Conservation (phyloP, 805 yeast genomes). For the Scheffersomyces stipitis region DNA sequence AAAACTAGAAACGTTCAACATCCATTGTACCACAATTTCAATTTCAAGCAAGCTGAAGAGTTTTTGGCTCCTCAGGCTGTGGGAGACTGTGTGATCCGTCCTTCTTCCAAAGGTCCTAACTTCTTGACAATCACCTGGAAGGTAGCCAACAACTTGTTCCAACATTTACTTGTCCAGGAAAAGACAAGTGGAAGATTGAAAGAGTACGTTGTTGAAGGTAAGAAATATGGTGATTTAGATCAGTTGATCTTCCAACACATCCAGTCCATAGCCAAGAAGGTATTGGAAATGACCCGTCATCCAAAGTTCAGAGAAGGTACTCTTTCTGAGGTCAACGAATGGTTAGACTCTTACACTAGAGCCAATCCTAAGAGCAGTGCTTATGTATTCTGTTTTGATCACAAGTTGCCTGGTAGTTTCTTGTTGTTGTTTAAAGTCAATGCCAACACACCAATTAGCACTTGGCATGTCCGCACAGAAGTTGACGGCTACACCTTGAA, state of each 20-base stretch:
- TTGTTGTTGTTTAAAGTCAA: conserved; percentile 81
- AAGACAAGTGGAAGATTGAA: conserved; percentile 55
- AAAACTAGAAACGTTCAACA: conserved; percentile 83
- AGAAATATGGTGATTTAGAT: conserved; percentile 82
- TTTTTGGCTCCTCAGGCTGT: conserved; percentile 82
- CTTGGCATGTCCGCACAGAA: conserved; percentile 90
- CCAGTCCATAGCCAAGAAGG: conserved; percentile 76
- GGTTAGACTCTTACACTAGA: conserved; percentile 84
- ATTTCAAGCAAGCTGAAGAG: conserved; percentile 87
- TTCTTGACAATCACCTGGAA: conserved; percentile 96
- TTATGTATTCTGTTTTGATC: conserved; percentile 88
- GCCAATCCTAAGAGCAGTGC: conserved; percentile 90
- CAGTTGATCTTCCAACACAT: conserved; percentile 87
- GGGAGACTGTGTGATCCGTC: conserved; percentile 93
- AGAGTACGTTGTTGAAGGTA: conserved; percentile 63
- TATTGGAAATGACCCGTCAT: conserved; percentile 79
- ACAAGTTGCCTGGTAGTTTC: conserved; percentile 93
- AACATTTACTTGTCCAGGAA: conserved; percentile 86
- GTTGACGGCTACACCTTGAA: conserved; percentile 82
- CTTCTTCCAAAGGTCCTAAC: conserved; percentile 85
- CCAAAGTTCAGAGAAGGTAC: conserved; percentile 89
- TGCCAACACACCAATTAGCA: conserved; percentile 62
- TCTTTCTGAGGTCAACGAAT: conserved; percentile 73
- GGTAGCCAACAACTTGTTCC: conserved; percentile 85
- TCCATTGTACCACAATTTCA: conserved; percentile 84